Conservation (phyloP, 2,329 filamentous ascomycete species). For the Diaporthe sp. region DNA sequence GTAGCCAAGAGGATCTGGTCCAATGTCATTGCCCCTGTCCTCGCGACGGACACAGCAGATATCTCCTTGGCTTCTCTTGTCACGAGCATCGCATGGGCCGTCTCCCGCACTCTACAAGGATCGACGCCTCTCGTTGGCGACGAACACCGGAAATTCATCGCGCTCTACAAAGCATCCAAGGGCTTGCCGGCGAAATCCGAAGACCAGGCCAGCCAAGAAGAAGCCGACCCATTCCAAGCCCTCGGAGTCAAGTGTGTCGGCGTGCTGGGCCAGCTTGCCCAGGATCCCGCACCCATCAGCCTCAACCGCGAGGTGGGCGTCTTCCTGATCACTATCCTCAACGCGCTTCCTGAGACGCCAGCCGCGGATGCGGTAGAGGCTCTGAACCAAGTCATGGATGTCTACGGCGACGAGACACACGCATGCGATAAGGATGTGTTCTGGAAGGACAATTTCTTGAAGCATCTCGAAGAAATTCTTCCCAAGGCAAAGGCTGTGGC, state of each 20-base stretch:
- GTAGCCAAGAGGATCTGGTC: slow-evolving; percentile 69
- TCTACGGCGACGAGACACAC: slow-evolving; percentile 73
- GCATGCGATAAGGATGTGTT: slow-evolving; percentile 73
- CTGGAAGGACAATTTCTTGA: slow-evolving; percentile 71
- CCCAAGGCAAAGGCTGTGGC: slow-evolving; percentile 68
- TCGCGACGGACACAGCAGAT: slow-evolving; percentile 72
- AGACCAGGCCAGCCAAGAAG: slow-evolving; percentile 43
- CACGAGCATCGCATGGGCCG: slow-evolving; percentile 75
- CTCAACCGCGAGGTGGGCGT: slow-evolving; percentile 74
- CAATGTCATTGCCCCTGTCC: slow-evolving; percentile 66
- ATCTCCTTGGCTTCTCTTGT: slow-evolving; percentile 72
- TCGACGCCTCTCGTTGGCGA: slow-evolving; percentile 61
- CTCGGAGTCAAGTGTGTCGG: slow-evolving; percentile 77
- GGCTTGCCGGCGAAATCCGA: slow-evolving; percentile 43
- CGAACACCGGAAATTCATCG: slow-evolving; percentile 74
- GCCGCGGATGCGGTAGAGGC: slow-evolving; percentile 73
- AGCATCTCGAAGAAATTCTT: slow-evolving; percentile 66
- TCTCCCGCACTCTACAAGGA: slow-evolving; percentile 68
- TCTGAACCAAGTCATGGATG: slow-evolving; percentile 75
- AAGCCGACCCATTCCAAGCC: slow-evolving; percentile 69
- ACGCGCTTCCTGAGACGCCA: slow-evolving; percentile 63
- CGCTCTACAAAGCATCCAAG: slow-evolving; percentile 72
- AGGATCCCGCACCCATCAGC: slow-evolving; percentile 63
- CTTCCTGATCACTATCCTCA: slow-evolving; percentile 70
- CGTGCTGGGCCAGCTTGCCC: slow-evolving; percentile 73